Evolutionary conservation across 176 grass and related monocot species (phyloP).

Genomic region (Triticum monococcum): DNA sequence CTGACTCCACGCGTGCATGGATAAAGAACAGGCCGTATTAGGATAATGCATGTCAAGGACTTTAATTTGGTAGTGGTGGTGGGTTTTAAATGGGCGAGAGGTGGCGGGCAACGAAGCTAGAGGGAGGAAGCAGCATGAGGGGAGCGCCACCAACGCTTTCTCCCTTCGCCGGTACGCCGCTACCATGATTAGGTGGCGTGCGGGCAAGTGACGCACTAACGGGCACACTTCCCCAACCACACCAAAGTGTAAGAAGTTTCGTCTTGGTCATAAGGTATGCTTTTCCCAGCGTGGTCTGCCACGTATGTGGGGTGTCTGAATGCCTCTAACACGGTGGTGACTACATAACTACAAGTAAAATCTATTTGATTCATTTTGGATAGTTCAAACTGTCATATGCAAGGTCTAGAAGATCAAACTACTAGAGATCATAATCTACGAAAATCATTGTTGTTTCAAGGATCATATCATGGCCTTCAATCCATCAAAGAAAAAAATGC

Average conservation of each 20-base stretch:
- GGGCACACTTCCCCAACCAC: constrained; percentile 11
- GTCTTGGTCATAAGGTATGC: background rate
- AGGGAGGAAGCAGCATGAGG: constrained; percentile 6
- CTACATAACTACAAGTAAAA: background rate
- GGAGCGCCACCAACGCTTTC: too few species aligned
- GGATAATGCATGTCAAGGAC: background rate
- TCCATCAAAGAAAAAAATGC: too few species aligned
- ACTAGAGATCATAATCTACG: too few species aligned
- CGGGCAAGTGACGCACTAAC: constrained; percentile 34
- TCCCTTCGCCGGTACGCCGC: background rate
- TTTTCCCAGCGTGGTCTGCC: background rate
- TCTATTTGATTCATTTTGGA: too few species aligned
- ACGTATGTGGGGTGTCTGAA: background rate
- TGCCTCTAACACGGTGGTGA: background rate
- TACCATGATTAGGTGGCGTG: constrained; percentile 36
- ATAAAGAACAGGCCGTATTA: too few species aligned
- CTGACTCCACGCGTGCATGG: too few species aligned
- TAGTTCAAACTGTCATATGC: too few species aligned
- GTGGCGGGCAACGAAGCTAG: constrained; percentile 26
- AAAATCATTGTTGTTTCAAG: too few species aligned
- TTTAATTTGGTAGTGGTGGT: constrained; percentile 39
- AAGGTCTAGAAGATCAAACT: too few species aligned
- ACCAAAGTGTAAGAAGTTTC: background rate
- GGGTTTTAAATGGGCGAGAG: constrained; percentile 60
- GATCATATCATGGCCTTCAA: too few species aligned